phyloP scores from a whole-genome alignment of 805 yeast genomes.

The Candida michaelii region DNA sequence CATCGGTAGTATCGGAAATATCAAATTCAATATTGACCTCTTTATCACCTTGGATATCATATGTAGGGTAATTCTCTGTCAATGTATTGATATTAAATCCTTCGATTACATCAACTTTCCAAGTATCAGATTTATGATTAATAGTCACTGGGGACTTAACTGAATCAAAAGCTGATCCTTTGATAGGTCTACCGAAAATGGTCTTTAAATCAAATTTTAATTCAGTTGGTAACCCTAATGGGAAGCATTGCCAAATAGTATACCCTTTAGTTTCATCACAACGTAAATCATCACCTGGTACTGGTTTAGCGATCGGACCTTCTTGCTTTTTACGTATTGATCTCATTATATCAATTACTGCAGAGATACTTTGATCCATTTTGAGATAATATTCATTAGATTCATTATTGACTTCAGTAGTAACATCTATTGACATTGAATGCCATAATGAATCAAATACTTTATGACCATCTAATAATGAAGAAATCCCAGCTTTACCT shows the following conservation, averaged over 20 bases:
- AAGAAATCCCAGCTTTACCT: conserved; percentile 85
- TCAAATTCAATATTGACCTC: conserved; percentile 24
- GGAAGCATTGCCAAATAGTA: conserved; percentile 76
- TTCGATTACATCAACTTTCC: conserved; percentile 41
- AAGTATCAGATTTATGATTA: conserved; percentile 41
- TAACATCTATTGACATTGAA: conserved; percentile 82
- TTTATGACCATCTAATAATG: conserved; percentile 85
- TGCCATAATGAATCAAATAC: conserved; percentile 94
- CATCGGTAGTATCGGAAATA: conserved; percentile 46
- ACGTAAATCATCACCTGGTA: conserved; percentile 62
- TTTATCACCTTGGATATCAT: conserved; percentile 39
- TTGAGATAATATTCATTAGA: conserved; percentile 43
- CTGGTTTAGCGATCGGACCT: conserved; percentile 80
- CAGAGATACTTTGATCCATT: conserved; percentile 66
- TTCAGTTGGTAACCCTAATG: conserved; percentile 53
- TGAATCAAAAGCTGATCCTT: conserved; percentile 56
- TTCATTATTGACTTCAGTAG: conserved; percentile 48
- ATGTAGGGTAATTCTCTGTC: conserved; percentile 4
- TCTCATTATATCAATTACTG: conserved; percentile 70
- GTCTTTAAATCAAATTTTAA: conserved; percentile 55
- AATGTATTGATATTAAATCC: conserved; percentile 10
- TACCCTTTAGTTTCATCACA: conserved; percentile 67
- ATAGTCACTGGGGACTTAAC: conserved; percentile 45
- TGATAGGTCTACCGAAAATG: conserved; percentile 67
- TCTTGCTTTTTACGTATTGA: conserved; percentile 56